Conservation (phyloP, 2,329 filamentous ascomycete genomes). For the Fusarium sp. region DNA sequence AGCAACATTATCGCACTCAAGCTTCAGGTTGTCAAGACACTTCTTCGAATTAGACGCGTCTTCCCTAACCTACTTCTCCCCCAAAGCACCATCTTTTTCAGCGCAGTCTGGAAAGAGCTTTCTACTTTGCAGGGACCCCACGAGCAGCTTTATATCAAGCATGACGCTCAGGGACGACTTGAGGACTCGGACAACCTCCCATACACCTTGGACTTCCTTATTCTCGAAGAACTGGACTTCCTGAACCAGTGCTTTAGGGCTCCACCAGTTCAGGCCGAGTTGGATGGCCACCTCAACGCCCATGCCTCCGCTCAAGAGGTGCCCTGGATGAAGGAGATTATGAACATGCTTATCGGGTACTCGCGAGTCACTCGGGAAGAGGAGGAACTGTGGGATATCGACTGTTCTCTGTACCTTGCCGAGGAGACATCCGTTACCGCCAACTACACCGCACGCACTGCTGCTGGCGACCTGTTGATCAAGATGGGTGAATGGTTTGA, state of each 20-base stretch:
- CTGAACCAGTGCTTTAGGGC: constrained; percentile 91
- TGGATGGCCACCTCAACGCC: constrained; percentile 80
- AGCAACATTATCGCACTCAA: constrained; percentile 88
- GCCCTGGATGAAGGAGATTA: constrained; percentile 87
- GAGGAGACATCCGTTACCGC: constrained; percentile 95
- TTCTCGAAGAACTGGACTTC: constrained; percentile 94
- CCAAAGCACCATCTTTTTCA: constrained; percentile 85
- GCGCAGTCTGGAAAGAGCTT: constrained; percentile 89
- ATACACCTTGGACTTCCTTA: constrained; percentile 92
- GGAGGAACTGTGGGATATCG: constrained; percentile 95
- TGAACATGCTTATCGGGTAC: constrained; percentile 86
- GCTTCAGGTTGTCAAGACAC: constrained; percentile 91
- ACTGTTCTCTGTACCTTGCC: constrained; percentile 93
- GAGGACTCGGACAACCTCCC: constrained; percentile 93
- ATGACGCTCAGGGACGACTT: constrained; percentile 85
- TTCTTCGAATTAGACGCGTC: constrained; percentile 87
- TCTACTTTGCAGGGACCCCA: constrained; percentile 78
- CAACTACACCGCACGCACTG: constrained; percentile 94
- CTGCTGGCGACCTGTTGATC: constrained; percentile 90
- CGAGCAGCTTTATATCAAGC: constrained; percentile 84
- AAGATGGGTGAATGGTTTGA: constrained; percentile 93
- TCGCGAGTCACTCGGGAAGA: constrained; percentile 93
- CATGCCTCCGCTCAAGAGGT: constrained; percentile 70
- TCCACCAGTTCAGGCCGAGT: constrained; percentile 86
- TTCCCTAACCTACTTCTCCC: constrained; percentile 85